A percentile compares a stretch with the other conserved stretches of the same genome.
These are phyloP conservation scores for Diaporthe citrichinensis DNA, from an alignment of 2,329 filamentous ascomycete genomes.

Conservation along the genomic window DNA sequence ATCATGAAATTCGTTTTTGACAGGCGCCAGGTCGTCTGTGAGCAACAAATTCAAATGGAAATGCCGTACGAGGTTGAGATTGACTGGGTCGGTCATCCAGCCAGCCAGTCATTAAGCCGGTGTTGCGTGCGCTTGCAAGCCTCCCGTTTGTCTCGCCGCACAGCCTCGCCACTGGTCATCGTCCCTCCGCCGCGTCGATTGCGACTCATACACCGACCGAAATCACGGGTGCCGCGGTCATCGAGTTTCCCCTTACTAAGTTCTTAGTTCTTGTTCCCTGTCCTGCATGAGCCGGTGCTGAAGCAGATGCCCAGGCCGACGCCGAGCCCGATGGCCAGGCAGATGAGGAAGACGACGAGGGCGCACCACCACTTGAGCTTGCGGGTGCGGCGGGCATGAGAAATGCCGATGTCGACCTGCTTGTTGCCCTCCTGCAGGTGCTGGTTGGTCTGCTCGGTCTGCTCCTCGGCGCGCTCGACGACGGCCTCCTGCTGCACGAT, in stretches of 20 bases:
- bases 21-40: neutral
- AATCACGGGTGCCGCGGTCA: neutral
- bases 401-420: constrained; percentile 78
- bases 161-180: neutral
- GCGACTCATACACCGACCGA: neutral
- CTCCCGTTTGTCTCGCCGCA: neutral
- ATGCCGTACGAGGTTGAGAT: neutral
- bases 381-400: constrained; percentile 75
- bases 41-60: neutral
- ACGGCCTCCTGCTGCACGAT: constrained; percentile 80
- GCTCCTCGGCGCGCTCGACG: constrained; percentile 73
- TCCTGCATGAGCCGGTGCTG: constrained; percentile 32
- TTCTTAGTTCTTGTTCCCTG: neutral
- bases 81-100: neutral
- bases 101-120: neutral
- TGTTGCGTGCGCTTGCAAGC: no score
- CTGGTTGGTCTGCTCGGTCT: constrained; percentile 75
- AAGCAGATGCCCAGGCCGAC: constrained; percentile 68
- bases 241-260: constrained; percentile 36
- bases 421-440: constrained; percentile 79
- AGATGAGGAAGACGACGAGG: constrained; percentile 70
- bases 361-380: constrained; percentile 89
- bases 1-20: no score
- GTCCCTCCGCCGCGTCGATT: constrained; percentile 29
- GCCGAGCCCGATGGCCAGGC: constrained; percentile 67